phyloP scores from a whole-genome alignment of 2,329 filamentous ascomycete species.

The Penicillium sp. region DNA sequence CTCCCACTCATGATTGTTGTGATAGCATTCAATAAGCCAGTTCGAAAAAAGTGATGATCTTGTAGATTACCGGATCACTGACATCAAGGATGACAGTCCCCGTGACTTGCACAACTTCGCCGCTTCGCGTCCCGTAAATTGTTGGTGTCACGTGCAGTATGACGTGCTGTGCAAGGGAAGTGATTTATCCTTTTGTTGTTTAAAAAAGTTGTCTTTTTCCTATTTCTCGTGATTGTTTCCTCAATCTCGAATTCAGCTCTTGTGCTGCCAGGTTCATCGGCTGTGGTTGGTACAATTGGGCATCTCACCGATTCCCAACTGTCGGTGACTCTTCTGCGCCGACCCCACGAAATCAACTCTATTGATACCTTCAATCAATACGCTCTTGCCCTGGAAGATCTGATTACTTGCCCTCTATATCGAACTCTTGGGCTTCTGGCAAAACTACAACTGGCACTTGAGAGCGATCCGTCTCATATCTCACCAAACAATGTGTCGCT shows the following conservation, averaged over 20 bases:
- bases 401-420: not conserved
- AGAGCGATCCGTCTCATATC: not conserved
- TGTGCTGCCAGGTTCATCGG: not conserved
- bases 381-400: not conserved
- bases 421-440: not conserved
- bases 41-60: constrained; percentile 6
- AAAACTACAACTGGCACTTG: not conserved
- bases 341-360: constrained; percentile 11
- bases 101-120: constrained; percentile 38
- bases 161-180: constrained; percentile 28
- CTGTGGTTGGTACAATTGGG: constrained; percentile 6
- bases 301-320: constrained; percentile 10
- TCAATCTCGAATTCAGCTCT: not conserved
- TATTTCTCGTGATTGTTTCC: not conserved
- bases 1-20: constrained; percentile 66
- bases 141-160: constrained; percentile 32
- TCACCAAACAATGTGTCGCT: constrained; percentile 56
- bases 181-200: constrained; percentile 13
- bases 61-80: constrained; percentile 17
- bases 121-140: constrained; percentile 30
- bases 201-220: not conserved
- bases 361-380: not conserved
- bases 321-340: constrained; percentile 23
- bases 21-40: constrained; percentile 37
- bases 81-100: constrained; percentile 24